Evolutionary conservation across 2,329 filamentous ascomycete species (phyloP).

Genomic region (Cordyceps militaris): DNA sequence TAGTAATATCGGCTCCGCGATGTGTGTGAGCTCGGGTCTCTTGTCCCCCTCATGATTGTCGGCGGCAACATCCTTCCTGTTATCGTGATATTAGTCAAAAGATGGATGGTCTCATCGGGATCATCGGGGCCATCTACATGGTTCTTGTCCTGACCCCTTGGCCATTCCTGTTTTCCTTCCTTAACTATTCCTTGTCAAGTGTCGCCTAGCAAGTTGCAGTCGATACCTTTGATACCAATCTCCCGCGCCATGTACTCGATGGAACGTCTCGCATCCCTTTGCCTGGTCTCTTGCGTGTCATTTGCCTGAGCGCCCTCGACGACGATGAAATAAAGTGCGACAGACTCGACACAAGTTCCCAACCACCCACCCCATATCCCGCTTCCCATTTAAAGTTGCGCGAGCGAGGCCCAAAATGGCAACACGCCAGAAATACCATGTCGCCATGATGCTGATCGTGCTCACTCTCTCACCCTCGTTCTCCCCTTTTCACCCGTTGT

Average conservation of each 20-base stretch:
- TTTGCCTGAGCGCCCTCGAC: not conserved
- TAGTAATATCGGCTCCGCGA: conserved; percentile 12
- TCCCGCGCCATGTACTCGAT: not conserved
- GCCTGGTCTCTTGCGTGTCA: not conserved
- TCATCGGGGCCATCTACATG: not conserved
- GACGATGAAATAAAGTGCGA: conserved; percentile 11
- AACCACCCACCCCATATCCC: conserved; percentile 6
- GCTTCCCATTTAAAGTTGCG: conserved; percentile 1
- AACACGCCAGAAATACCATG: conserved; percentile 3
- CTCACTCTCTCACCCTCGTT: not conserved
- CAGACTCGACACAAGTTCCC: not conserved
- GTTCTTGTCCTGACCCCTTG: not conserved
- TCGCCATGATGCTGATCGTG: conserved; percentile 3
- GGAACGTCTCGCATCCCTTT: conserved; percentile 1
- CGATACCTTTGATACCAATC: not conserved
- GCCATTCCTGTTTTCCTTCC: not conserved
- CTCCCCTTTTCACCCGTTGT: not conserved
- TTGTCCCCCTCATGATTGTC: not conserved
- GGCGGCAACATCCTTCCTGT: not conserved
- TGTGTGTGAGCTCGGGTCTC: not conserved
- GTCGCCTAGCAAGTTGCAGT: not conserved
- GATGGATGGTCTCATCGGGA: conserved; percentile 1
- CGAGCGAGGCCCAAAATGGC: not conserved
- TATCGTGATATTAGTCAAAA: conserved; percentile 7
- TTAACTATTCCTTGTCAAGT: not conserved